Base-by-base conservation (phyloP, 345 rosid genomes). In the Murraya koenigii region DNA sequence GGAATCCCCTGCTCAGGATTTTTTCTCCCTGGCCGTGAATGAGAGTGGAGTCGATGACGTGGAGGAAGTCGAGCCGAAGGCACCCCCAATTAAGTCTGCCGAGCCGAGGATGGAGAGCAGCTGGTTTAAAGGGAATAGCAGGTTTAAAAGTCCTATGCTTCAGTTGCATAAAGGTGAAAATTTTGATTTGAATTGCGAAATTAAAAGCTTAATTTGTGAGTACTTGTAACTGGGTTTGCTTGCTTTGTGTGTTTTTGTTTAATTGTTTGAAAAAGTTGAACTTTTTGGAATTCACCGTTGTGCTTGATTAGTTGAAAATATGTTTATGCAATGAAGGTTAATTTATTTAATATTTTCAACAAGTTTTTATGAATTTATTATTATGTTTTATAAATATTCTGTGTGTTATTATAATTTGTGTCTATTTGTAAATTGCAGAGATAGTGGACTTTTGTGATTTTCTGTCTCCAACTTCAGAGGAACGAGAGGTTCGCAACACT, bases 401-500 rank as follows among this genome's bases (percentile, higher is more conserved):
- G 9, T 20, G 35, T n/a, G 5, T 33, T 65, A 14, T 65, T 9
- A 33, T 20, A n/a, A 33, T 1, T 11, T 44, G n/a, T 17, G 3
- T 52, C 38, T 52, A 52, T 26, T 75, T 74, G 26, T 28, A 39
- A 71, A 6, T 77, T 78, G 80, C 91, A 93, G 98, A 93, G 81
- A 92, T 95, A 36, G 93, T 93, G 72, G 95, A 95, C 77, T 95
- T 92, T 61, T 86, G 95, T 75, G 96, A 92, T 41, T 95, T 95
- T 72, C 80, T 93, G 15, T 87, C 94, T 68, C 97, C 99, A 64
- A 93, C 99, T 39, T 87, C 63, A 0, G 97, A 92, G 72, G 99
- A 95, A 67, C 82, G 84, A 83, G 87, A 90, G 5, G 81, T 85
- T 56, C 93, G 98, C 11, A 82, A 77, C 75, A 80, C 79, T 36